These are phyloP conservation scores for Urochloa ruziziensis DNA, from an alignment of 176 grass and related monocot genomes.

Conservation along the genomic window DNA sequence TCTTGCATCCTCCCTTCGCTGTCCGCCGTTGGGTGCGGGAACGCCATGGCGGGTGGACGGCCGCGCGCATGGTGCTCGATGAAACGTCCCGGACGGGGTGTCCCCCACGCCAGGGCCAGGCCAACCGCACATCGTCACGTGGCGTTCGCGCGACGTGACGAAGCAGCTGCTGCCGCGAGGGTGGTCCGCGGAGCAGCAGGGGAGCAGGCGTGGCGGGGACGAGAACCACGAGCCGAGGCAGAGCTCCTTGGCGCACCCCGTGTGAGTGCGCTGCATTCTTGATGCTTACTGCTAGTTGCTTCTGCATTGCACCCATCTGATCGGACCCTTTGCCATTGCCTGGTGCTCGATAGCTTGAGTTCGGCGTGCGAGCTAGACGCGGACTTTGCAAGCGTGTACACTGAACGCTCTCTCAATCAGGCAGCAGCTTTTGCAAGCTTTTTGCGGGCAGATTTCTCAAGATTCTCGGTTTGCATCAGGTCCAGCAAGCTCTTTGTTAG, in stretches of 20 bases:
- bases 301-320: neutral
- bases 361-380: neutral
- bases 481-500: neutral
- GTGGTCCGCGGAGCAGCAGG: neutral
- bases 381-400: neutral
- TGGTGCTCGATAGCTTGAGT: neutral
- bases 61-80: neutral
- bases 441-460: slow-evolving; percentile 11
- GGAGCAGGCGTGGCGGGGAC: neutral
- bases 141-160: neutral
- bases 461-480: neutral
- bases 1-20: neutral
- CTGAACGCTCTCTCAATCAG: neutral
- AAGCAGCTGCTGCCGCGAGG: neutral
- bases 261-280: neutral
- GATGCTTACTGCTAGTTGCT: neutral
- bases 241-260: neutral
- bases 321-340: neutral
- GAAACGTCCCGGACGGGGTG: neutral
- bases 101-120: neutral
- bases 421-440: neutral
- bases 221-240: neutral
- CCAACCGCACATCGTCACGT: neutral
- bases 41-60: neutral
- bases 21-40: neutral